Percentiles rank a stretch among this genome's conserved stretches.
Conservation (phyloP, 1,284 basidiomycete genomes). For the Trichosporon faecale region DNA sequence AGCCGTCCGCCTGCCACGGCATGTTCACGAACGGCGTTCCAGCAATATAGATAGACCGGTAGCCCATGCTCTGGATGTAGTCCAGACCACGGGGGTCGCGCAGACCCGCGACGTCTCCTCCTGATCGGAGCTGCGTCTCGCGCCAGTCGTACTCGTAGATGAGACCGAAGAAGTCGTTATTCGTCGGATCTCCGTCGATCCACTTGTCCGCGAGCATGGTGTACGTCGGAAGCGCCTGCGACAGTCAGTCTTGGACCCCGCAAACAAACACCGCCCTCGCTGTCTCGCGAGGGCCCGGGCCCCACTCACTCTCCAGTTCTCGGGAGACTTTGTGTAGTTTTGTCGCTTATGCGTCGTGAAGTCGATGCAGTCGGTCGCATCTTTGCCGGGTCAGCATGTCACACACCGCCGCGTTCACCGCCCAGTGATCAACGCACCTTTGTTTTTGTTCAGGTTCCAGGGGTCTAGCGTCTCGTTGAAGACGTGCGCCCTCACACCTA, state of each 20-base stretch:
- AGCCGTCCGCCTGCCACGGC: slow-evolving; percentile 93
- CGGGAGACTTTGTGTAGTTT: slow-evolving; percentile 69
- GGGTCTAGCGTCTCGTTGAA: slow-evolving; percentile 71
- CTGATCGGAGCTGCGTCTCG: slow-evolving; percentile 80
- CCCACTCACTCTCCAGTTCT: slow-evolving; percentile 69
- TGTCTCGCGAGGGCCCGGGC: slow-evolving; percentile 57
- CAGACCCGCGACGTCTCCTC: slow-evolving; percentile 79
- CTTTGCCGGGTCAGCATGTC: slow-evolving; percentile 46
- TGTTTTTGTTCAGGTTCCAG: slow-evolving; percentile 81
- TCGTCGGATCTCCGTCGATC: slow-evolving; percentile 81
- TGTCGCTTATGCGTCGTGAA: slow-evolving; percentile 57
- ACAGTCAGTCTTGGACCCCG: neutral
- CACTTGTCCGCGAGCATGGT: slow-evolving; percentile 87
- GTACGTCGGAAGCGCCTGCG: slow-evolving; percentile 66
- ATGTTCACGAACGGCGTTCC: slow-evolving; percentile 89
- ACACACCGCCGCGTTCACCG: too few relatives aligned
- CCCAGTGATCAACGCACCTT: slow-evolving; percentile 47
- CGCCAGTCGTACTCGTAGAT: slow-evolving; percentile 77
- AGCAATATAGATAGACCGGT: slow-evolving; percentile 77
- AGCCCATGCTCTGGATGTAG: slow-evolving; percentile 83
- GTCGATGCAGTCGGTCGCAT: slow-evolving; percentile 62
- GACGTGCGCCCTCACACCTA: slow-evolving; percentile 25
- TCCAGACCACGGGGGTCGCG: slow-evolving; percentile 63
- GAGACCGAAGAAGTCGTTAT: slow-evolving; percentile 81
- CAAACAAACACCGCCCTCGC: slow-evolving; percentile 40